Evolutionary conservation across 1,284 basidiomycete species (phyloP), one percentile per base, ranked within the genome.

Genomic region (Cryptococcus maquisensis): DNA sequence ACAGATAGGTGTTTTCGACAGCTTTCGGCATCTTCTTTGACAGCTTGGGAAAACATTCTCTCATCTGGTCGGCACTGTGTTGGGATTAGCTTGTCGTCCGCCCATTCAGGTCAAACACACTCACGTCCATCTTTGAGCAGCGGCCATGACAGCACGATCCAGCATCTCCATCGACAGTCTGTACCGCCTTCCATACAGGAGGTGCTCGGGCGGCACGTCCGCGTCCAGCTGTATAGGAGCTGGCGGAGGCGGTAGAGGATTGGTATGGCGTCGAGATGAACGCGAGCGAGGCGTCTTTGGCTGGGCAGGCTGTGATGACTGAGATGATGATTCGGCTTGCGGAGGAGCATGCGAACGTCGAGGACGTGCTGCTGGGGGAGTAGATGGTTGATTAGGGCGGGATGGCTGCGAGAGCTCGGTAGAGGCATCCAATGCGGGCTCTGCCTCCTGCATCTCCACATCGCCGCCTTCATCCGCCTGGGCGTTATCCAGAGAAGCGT

Each of bases 91-190:
- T 20, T 38, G 20, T 23, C 10, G 32, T 9, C 38, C 10, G 26
- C 35, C 24, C 16, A 45, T 18, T 10, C 24, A 18, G 24, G 8
- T 35, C 23, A 9, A 21, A 15, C 23, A 3, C 10, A 74, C 72
- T 60, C 56, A 76, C 72, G 66, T 72, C 70, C 71, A 71, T 47
- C 68, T 68, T 47, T 72, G 65, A 16, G 72, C 59, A 12, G 69
- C 71, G 36, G 64, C 65, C 46, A 67, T 63, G 13, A 72, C 64
- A 8, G 72, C 73, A 24, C 69, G 61, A 32, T 73, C 67, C 7
- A 76, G 46, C 13, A 71, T 67, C 21, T 71, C 62, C 46, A 71
- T 60, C 9, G 73, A 64, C 13, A 65, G 48, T 52, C 68, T 56
- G 49, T 73, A 73, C 41, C 74, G 59, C 45, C 62, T 62, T 16